A percentile compares a stretch with the other conserved stretches of the same genome.
Conservation (phyloP, 768 basidiomycete species). For the Cyathus striatus region DNA sequence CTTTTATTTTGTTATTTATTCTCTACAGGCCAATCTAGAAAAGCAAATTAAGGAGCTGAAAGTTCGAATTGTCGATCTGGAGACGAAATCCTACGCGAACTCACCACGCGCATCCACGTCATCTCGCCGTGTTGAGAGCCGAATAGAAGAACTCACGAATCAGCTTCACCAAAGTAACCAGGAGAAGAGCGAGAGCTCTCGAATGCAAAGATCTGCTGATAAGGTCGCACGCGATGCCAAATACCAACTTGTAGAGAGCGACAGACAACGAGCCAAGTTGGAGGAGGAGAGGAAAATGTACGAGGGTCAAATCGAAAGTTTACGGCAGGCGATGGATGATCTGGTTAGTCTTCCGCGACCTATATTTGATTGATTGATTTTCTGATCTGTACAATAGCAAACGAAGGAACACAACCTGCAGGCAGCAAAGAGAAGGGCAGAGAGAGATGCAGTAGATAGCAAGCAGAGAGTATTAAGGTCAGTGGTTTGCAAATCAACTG, state of each 20-base stretch:
- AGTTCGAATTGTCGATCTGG: slow-evolving; percentile 76
- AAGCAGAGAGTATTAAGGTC: slow-evolving; percentile 68
- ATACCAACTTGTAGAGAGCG: slow-evolving; percentile 52
- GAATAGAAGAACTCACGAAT: slow-evolving; percentile 67
- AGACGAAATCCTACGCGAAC: slow-evolving; percentile 69
- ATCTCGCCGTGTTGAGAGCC: slow-evolving; percentile 58
- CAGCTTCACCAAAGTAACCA: slow-evolving; percentile 51
- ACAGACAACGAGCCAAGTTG: slow-evolving; percentile 53
- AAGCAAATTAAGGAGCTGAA: slow-evolving; percentile 85
- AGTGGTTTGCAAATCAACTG: too few species aligned
- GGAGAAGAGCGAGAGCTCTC: slow-evolving; percentile 42
- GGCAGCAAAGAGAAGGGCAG: slow-evolving; percentile 68
- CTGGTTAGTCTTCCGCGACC: slow-evolving; percentile 37
- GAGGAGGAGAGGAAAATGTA: slow-evolving; percentile 63
- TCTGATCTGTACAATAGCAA: slow-evolving; percentile 40
- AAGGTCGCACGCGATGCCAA: slow-evolving; percentile 43
- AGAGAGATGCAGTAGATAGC: slow-evolving; percentile 70
- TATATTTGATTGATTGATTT: slow-evolving; percentile 4
- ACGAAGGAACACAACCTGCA: slow-evolving; percentile 63
- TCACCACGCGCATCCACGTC: slow-evolving; percentile 52
- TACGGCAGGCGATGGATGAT: slow-evolving; percentile 57
- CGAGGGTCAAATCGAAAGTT: slow-evolving; percentile 49
- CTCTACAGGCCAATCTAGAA: slow-evolving; percentile 83
- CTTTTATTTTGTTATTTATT: too few species aligned
- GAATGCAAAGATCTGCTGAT: slow-evolving; percentile 28